Percentiles rank a stretch among this genome's conserved stretches.
Conservation (phyloP, 192 early-diverging fungal genomes). For the Coemansia sp. region DNA sequence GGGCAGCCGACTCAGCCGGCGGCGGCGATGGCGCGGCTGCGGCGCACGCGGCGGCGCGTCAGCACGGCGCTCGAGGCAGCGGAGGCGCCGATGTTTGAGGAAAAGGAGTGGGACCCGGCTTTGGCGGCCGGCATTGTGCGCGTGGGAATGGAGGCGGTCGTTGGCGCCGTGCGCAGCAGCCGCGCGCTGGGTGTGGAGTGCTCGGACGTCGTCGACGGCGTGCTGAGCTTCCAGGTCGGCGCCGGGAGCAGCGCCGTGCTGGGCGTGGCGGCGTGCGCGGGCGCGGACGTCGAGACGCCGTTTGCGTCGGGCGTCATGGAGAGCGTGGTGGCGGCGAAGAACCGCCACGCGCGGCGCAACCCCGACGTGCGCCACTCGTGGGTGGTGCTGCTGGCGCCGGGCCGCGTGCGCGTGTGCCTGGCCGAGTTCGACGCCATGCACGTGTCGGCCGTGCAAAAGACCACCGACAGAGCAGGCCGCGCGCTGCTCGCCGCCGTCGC, state of each 20-base stretch:
- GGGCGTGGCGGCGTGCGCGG: not conserved
- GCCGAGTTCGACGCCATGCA: constrained; percentile 52
- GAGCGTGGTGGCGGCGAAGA: constrained; percentile 37
- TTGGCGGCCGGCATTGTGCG: constrained; percentile 9
- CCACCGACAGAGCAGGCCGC: not conserved
- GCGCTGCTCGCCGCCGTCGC: constrained; percentile 9
- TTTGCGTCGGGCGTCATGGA: constrained; percentile 45
- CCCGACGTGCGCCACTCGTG: constrained; percentile 38
- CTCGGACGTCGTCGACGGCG: constrained; percentile 18
- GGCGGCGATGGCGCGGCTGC: not conserved
- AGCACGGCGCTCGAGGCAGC: not conserved
- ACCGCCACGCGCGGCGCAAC: constrained; percentile 26
- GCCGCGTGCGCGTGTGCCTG: constrained; percentile 34
- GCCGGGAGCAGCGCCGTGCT: not conserved
- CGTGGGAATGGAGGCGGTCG: not conserved
- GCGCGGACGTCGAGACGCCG: constrained; percentile 10
- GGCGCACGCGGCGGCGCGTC: not conserved
- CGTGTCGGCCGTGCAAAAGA: constrained; percentile 2
- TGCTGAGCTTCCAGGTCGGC: not conserved
- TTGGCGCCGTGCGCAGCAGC: not conserved
- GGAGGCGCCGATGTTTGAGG: not conserved
- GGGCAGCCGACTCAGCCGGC: not conserved
- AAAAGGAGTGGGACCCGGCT: not conserved
- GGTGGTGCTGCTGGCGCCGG: constrained; percentile 30
- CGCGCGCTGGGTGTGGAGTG: not conserved